phyloP scores from a whole-genome alignment of 192 early-diverging fungal genomes.

The Coemansia sp. region DNA sequence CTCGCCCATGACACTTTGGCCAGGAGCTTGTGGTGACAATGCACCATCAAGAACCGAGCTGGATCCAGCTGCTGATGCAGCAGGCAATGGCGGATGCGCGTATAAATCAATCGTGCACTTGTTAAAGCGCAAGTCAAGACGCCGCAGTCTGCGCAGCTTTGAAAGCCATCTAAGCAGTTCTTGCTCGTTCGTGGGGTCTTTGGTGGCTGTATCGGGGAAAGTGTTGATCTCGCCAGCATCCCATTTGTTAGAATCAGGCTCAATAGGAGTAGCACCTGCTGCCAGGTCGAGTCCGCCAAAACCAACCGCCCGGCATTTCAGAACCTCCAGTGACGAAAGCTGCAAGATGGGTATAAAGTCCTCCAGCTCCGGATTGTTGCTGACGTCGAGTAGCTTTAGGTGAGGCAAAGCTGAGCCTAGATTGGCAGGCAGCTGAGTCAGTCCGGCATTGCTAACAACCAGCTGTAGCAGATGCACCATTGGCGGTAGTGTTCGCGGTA shows the following conservation, averaged over 20 bases:
- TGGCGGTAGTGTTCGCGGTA: slow-evolving; percentile 35
- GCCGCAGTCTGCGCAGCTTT: slow-evolving; percentile 24
- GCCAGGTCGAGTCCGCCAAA: slow-evolving; percentile 18
- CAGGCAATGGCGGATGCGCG: slow-evolving; percentile 14
- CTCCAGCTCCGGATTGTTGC: slow-evolving; percentile 41
- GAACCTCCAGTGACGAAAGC: slow-evolving; percentile 37
- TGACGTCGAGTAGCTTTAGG: slow-evolving; percentile 40
- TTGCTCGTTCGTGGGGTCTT: slow-evolving; percentile 6
- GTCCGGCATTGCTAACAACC: slow-evolving; percentile 39
- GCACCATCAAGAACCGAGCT: slow-evolving; percentile 26
- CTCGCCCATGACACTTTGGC: slow-evolving; percentile 28
- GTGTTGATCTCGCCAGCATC: slow-evolving; percentile 10
- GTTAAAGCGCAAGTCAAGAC: slow-evolving; percentile 49
- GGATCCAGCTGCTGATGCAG: neutral
- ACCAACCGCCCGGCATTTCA: slow-evolving; percentile 40
- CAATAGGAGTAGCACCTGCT: neutral
- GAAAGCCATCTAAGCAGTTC: slow-evolving; percentile 16
- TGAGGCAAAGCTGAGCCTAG: slow-evolving; percentile 40
- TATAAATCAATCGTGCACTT: slow-evolving; percentile 39
- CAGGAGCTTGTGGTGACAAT: slow-evolving; percentile 35
- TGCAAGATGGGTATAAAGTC: slow-evolving; percentile 41
- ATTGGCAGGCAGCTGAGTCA: slow-evolving; percentile 31
- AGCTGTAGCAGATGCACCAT: slow-evolving; percentile 38
- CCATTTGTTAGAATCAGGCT: neutral
- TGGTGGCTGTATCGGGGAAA: slow-evolving; percentile 9